Percentiles rank a stretch among this genome's conserved stretches.
Evolutionary conservation across 2,329 filamentous ascomycete species (phyloP).

Genomic region (Penicillium sp.): DNA sequence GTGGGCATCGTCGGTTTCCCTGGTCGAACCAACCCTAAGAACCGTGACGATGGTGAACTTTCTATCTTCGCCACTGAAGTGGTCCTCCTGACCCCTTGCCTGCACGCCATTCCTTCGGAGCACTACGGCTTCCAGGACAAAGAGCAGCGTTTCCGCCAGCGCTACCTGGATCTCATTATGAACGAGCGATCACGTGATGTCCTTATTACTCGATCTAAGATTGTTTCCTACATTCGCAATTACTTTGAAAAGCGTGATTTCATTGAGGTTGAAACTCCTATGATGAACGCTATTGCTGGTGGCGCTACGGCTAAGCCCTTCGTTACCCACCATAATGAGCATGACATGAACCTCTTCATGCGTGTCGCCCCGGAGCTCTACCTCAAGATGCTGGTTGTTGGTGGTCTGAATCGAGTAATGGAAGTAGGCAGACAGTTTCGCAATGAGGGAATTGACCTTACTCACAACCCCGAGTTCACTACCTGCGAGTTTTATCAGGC

Average conservation of each 20-base stretch:
- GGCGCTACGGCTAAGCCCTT: constrained; percentile 94
- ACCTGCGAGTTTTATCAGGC: constrained; percentile 96
- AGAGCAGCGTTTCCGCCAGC: constrained; percentile 84
- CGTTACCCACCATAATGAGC: constrained; percentile 89
- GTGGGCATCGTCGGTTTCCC: constrained; percentile 80
- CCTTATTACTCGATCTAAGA: constrained; percentile 76
- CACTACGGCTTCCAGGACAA: constrained; percentile 93
- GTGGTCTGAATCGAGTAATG: too few relatives aligned
- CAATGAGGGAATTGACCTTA: constrained; percentile 82
- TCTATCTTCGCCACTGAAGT: constrained; percentile 87
- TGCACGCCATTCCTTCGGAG: constrained; percentile 76
- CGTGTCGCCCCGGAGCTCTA: constrained; percentile 91
- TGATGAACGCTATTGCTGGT: constrained; percentile 92
- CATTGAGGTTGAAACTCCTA: constrained; percentile 89
- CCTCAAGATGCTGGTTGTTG: constrained; percentile 92
- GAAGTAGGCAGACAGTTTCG: too few relatives aligned
- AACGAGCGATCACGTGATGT: constrained; percentile 78
- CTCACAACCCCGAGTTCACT: constrained; percentile 97
- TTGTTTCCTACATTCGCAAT: constrained; percentile 76
- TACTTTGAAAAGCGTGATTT: constrained; percentile 86
- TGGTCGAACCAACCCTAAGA: constrained; percentile 80
- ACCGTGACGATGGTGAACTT: constrained; percentile 77
- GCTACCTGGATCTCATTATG: constrained; percentile 94
- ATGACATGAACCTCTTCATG: constrained; percentile 90
- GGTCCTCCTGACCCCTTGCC: constrained; percentile 74